Base-by-base conservation (phyloP, 1,139 yeast species). In the Saccharomyces uvarum region DNA sequence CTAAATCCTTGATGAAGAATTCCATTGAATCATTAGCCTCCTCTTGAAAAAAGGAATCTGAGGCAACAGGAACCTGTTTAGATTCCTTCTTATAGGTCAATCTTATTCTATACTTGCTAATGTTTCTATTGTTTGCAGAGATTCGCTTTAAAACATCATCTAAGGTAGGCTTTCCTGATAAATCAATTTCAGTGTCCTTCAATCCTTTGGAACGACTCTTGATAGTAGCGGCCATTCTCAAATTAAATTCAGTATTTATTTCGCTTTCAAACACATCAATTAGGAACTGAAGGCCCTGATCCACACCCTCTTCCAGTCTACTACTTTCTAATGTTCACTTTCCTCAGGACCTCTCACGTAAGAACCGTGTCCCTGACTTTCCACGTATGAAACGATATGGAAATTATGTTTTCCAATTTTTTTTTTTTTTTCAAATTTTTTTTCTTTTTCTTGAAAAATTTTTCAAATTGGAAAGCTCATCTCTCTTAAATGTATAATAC, bases 1-100 rank as follows among this genome's bases (percentile, higher is more conserved):
- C 99, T 60, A 93, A 77, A 66, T 91, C 98, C 70, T 91, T 90
- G 56, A 85, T 88, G 59, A 72, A 80, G 24, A 77, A 74, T 51
- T 69, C 67, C 53, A 62, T 52, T 3, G 74, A 74, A 48, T 73
- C 71, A n/a, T 65, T 72, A 1, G 71, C 66, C 32, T 70, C 70
- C 29, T 64, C 65, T 31, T 63, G 60, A 42, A 63, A 57, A 65
- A 69, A 52, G 67, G 55, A 50, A 14, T 61, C 63, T 0, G 60
- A 55, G 13, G 57, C 52, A 24, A 68, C 61, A 31, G 69, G 65
- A 29, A 65, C 55, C 50, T 64, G 70, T 42, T 67, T 69, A 28
- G 58, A 55, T 47, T 65, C 70, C 51, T 65, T 63, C 51, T 57
- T 48, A 54, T 64, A 65, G 9, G 73, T 70, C 55, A 77, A 64